phyloP scores from a whole-genome alignment of 441 rosid species.

The Populus tomentosa region DNA sequence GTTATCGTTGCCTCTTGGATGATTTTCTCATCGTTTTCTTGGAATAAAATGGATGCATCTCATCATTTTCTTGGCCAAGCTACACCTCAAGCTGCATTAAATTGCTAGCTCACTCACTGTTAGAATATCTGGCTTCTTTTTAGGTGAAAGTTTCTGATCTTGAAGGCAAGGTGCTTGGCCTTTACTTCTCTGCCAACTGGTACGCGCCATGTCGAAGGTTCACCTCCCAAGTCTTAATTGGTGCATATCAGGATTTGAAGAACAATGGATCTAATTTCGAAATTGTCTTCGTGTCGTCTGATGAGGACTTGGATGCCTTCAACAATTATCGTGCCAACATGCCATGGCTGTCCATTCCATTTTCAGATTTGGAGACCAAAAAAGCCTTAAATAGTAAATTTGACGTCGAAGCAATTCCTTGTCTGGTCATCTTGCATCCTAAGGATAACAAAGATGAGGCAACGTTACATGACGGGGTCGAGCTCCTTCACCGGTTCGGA shows the following conservation, averaged over 20 bases:
- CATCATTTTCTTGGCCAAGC: neutral
- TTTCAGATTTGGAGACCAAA: constrained; percentile 51
- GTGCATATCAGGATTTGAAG: constrained; percentile 38
- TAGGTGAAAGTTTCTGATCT: constrained; percentile 51
- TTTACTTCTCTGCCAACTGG: constrained; percentile 71
- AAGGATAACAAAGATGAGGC: constrained; percentile 30
- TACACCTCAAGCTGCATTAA: no score
- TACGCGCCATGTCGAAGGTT: constrained; percentile 46
- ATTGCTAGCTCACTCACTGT: no score
- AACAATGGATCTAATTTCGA: constrained; percentile 37
- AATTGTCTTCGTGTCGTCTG: constrained; percentile 53
- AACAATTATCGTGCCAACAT: constrained; percentile 35
- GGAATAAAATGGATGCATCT: no score
- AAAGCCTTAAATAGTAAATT: constrained; percentile 40
- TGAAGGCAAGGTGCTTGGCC: constrained; percentile 43
- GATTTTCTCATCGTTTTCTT: neutral
- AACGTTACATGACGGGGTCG: constrained; percentile 37
- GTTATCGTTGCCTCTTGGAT: neutral
- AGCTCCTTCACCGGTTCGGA: constrained; percentile 43
- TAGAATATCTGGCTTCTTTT: neutral
- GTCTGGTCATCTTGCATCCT: constrained; percentile 48
- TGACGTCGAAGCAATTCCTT: constrained; percentile 53
- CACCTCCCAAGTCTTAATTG: constrained; percentile 30
- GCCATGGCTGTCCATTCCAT: constrained; percentile 68
- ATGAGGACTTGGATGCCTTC: constrained; percentile 50